Percentiles rank a stretch among this genome's conserved stretches.
Conservation (phyloP, 2,329 filamentous ascomycete species). For the Leptographium flavum region DNA sequence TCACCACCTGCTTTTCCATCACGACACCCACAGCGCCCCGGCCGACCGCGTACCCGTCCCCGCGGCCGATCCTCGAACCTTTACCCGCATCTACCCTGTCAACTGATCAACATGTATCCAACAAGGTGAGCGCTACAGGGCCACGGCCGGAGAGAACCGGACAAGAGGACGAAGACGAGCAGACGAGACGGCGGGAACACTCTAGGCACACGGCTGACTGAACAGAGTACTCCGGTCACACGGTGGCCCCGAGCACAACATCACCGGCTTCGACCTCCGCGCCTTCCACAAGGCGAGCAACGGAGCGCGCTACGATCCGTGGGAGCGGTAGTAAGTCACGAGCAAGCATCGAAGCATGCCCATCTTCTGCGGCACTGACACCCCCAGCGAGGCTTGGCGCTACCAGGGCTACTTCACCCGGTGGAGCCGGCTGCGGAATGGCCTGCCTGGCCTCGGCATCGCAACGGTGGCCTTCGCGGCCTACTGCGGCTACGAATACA, state of each 20-base stretch:
- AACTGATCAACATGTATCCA: constrained; percentile 18
- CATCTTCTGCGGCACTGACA: neutral
- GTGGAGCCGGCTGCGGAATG: constrained; percentile 74
- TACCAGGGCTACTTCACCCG: constrained; percentile 81
- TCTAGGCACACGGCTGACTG: neutral
- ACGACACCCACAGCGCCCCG: constrained; percentile 1
- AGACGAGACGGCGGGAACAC: neutral
- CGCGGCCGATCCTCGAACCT: neutral
- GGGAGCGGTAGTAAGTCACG: constrained; percentile 48
- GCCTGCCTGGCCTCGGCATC: constrained; percentile 84
- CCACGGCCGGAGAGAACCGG: no score
- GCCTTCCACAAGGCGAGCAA: constrained; percentile 62
- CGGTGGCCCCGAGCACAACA: constrained; percentile 48
- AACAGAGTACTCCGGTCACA: constrained; percentile 36
- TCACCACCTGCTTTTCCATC: neutral
- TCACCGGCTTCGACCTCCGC: constrained; percentile 84
- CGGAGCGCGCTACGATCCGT: constrained; percentile 48
- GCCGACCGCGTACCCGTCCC: neutral
- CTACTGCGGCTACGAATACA: constrained; percentile 81
- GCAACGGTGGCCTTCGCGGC: constrained; percentile 79
- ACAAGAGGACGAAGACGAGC: no score
- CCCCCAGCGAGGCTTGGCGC: constrained; percentile 76
- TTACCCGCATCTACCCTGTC: neutral
- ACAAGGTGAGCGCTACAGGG: constrained; percentile 20
- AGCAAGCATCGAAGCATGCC: no score